Evolutionary conservation across 1,284 basidiomycete species (phyloP).

Genomic region (Naganishia cerealis): DNA sequence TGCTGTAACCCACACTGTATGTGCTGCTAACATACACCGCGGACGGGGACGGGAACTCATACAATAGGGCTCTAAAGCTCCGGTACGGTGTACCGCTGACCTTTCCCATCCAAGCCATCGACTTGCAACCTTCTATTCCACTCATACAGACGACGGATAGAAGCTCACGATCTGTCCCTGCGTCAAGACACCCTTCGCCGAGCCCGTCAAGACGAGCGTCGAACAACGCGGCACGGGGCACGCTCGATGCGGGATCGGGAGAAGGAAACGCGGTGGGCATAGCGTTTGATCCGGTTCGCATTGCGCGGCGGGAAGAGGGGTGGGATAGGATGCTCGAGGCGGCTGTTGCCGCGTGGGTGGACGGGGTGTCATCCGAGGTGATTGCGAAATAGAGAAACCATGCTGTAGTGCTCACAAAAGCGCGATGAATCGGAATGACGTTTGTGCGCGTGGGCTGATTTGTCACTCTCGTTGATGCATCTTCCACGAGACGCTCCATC

Average conservation of each 20-base stretch:
- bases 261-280: conserved; percentile 33
- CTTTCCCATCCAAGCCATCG: conserved; percentile 19
- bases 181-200: neutral
- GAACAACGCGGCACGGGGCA: neutral
- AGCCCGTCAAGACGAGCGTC: conserved; percentile 8
- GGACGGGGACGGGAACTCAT: neutral
- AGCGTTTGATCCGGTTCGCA: conserved; percentile 48
- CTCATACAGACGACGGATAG: neutral
- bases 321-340: conserved; percentile 45
- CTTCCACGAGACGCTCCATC: conserved; percentile 3
- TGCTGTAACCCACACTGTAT: neutral
- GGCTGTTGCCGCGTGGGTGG: conserved; percentile 44
- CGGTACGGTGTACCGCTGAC: conserved; percentile 46
- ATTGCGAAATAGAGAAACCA: conserved; percentile 11
- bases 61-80: conserved; percentile 45
- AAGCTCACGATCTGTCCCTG: neutral
- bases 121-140: conserved; percentile 12
- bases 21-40: neutral
- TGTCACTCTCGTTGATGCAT: conserved; percentile 13
- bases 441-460: conserved; percentile 4
- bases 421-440: conserved; percentile 6
- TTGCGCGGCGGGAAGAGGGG: conserved; percentile 44
- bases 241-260: conserved; percentile 1
- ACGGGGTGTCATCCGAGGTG: conserved; percentile 41
- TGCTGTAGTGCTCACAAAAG: neutral